Evolutionary conservation across 176 grass and related monocot genomes (phyloP).

Genomic region (Coix lacrymajobi): DNA sequence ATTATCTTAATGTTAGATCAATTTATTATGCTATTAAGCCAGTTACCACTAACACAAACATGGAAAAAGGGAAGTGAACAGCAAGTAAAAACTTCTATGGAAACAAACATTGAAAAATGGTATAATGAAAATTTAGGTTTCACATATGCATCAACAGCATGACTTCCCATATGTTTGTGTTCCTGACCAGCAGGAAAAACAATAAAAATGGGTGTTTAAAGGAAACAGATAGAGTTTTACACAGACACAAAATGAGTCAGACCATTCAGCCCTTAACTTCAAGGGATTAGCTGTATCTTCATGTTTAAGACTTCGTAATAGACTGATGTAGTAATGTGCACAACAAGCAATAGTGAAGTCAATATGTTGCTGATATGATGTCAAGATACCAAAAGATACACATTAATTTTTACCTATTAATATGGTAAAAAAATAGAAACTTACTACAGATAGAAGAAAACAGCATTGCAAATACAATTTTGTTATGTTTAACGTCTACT

Average conservation of each 20-base stretch:
- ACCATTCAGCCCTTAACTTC: neutral
- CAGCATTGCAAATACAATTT: neutral
- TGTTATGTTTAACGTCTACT: neutral
- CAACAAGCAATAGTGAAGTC: neutral
- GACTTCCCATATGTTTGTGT: constrained; percentile 2
- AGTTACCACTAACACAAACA: constrained; percentile 7
- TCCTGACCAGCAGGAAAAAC: neutral
- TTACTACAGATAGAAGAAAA: constrained; percentile 27
- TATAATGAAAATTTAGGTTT: neutral
- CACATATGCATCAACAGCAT: neutral
- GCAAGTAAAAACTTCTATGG: neutral
- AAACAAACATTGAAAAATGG: neutral
- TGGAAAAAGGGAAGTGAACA: neutral
- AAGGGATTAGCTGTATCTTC: neutral
- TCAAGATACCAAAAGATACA: neutral
- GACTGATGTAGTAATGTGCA: neutral
- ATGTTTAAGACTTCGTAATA: neutral
- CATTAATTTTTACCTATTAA: neutral
- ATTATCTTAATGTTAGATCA: neutral
- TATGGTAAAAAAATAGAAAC: neutral
- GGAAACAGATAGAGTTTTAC: neutral
- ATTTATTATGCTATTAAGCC: neutral
- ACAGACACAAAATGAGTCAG: neutral
- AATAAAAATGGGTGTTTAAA: neutral
- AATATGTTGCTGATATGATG: neutral